These are phyloP conservation scores for Blastocystis sp. DNA, from an alignment of 352 stramenopile species.

Conservation along the genomic window DNA sequence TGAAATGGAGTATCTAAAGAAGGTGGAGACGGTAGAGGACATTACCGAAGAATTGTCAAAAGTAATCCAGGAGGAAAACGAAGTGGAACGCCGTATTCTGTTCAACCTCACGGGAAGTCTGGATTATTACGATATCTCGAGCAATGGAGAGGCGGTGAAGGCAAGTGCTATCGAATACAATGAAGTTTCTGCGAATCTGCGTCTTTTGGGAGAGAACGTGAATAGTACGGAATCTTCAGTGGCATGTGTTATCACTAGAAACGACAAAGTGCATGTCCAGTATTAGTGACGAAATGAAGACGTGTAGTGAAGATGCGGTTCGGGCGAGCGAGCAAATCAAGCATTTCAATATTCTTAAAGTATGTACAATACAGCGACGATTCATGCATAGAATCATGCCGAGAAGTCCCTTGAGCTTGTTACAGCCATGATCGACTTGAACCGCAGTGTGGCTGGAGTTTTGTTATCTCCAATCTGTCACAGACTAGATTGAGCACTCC, in stretches of 20 bases:
- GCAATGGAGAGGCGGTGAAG: neutral
- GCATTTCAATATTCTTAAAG: conserved; percentile 54
- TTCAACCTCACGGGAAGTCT: conserved; percentile 50
- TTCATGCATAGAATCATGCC: conserved; percentile 36
- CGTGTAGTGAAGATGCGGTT: conserved; percentile 55
- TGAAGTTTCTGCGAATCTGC: conserved; percentile 12
- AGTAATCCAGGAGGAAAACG: conserved; percentile 18
- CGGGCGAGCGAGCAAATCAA: conserved; percentile 48
- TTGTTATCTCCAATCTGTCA: neutral
- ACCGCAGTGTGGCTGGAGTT: conserved; percentile 55
- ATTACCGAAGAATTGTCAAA: neutral
- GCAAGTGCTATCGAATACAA: conserved; percentile 50
- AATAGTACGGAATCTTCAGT: neutral
- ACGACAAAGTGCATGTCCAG: conserved; percentile 10
- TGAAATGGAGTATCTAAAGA: conserved; percentile 44
- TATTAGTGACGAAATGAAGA: conserved; percentile 45
- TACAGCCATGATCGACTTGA: conserved; percentile 65
- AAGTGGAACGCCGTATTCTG: conserved; percentile 25
- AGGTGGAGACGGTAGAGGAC: conserved; percentile 28
- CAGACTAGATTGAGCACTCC: conserved; percentile 52
- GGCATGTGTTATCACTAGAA: neutral
- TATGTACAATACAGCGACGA: neutral
- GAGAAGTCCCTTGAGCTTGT: conserved; percentile 55
- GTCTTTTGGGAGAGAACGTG: neutral
- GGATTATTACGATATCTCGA: conserved; percentile 44